Conservation (phyloP, 768 basidiomycete species). For the Termitomyces sp. region DNA sequence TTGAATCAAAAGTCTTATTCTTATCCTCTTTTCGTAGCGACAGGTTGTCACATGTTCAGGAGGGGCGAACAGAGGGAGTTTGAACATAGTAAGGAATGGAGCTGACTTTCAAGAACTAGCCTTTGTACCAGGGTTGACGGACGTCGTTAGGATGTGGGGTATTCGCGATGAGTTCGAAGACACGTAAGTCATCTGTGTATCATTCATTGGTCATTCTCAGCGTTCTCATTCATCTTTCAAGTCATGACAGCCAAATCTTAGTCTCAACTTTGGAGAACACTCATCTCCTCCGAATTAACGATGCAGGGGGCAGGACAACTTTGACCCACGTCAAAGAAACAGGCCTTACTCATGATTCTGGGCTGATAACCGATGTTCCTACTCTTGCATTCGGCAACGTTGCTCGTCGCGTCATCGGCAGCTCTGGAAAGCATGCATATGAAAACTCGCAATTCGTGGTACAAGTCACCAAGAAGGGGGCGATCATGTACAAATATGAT, state of each 20-base stretch:
- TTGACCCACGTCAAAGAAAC: constrained; percentile 30
- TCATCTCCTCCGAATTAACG: constrained; percentile 44
- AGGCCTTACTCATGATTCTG: constrained; percentile 17
- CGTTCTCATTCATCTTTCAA: constrained; percentile 3
- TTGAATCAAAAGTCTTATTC: background rate
- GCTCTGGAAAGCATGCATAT: constrained; percentile 25
- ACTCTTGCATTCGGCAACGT: constrained; percentile 68
- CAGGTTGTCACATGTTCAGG: constrained; percentile 87
- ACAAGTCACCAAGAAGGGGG: constrained; percentile 63
- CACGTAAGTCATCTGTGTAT: constrained; percentile 31
- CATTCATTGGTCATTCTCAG: background rate
- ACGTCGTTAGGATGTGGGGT: constrained; percentile 60
- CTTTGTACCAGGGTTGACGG: constrained; percentile 46
- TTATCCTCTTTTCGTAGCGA: constrained; percentile 32
- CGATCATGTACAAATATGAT: constrained; percentile 55
- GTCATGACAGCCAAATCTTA: constrained; percentile 45
- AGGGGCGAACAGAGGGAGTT: constrained; percentile 64
- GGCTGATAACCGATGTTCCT: constrained; percentile 40
- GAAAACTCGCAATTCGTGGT: constrained; percentile 50
- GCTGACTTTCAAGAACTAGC: constrained; percentile 72
- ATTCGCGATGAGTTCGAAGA: constrained; percentile 42
- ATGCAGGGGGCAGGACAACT: constrained; percentile 32
- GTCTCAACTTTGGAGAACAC: constrained; percentile 55
- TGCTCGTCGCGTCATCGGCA: constrained; percentile 24
- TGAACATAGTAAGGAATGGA: constrained; percentile 76